A percentile compares a stretch with the other conserved stretches of the same genome.
Evolutionary conservation across 305 asterid species (phyloP).

Genomic region (Fraxinus velutina): DNA sequence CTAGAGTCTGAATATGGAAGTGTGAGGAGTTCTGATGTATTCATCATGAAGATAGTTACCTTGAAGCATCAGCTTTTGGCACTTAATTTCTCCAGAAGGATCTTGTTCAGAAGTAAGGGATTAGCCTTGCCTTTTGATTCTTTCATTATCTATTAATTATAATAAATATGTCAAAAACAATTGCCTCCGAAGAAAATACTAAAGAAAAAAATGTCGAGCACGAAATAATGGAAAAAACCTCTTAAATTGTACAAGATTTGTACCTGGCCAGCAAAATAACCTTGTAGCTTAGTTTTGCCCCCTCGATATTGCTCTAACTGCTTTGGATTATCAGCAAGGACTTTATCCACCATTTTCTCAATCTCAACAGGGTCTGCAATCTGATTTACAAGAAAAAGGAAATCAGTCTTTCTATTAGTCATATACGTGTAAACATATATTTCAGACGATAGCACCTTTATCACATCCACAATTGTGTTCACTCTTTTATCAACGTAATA

Average conservation of each 20-base stretch:
- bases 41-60: background rate
- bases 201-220: background rate
- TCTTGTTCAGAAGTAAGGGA: constrained; percentile 82
- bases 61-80: constrained; percentile 41
- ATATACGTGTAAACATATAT: background rate
- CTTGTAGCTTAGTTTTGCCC: constrained; percentile 90
- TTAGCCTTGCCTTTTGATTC: constrained; percentile 94
- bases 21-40: background rate
- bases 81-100: constrained; percentile 68
- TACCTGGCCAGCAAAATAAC: constrained; percentile 98
- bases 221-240: background rate
- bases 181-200: background rate
- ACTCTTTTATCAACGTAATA: background rate
- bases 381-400: constrained; percentile 35
- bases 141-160: constrained; percentile 64
- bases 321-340: constrained; percentile 72
- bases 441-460: background rate
- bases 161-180: background rate
- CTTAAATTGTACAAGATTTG: constrained; percentile 15
- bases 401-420: background rate
- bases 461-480: background rate
- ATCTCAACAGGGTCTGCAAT: constrained; percentile 81
- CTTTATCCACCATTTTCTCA: constrained; percentile 85
- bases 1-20: background rate
- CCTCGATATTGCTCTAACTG: constrained; percentile 84